These are phyloP conservation scores for Acanthamoeba triangularis DNA, from an alignment of 208 protist species.

Conservation along the genomic window DNA sequence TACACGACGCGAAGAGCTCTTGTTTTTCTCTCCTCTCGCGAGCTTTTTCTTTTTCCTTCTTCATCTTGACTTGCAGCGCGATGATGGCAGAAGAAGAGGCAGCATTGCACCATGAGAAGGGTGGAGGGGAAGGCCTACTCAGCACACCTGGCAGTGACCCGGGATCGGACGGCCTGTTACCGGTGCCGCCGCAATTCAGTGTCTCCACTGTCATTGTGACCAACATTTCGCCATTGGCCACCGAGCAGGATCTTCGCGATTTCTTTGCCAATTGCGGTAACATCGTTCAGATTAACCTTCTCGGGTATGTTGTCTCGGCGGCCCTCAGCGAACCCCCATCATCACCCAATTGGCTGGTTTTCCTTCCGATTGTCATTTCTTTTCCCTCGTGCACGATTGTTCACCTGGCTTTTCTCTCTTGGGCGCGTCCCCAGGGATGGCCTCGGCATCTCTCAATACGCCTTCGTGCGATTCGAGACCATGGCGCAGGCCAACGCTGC, in stretches of 20 bases:
- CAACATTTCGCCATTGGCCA: conserved; percentile 45
- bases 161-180: neutral
- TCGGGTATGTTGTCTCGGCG: too few species aligned
- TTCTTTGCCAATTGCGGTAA: conserved; percentile 31
- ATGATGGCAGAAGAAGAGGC: neutral
- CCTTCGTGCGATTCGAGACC: conserved; percentile 29
- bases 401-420: too few species aligned
- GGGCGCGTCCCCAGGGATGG: neutral
- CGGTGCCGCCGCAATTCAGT: conserved; percentile 24
- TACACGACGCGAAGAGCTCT: too few species aligned
- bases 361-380: neutral
- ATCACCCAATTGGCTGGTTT: too few species aligned
- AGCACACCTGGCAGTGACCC: neutral
- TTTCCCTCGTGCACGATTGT: neutral
- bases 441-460: conserved; percentile 14
- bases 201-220: conserved; percentile 25
- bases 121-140: neutral
- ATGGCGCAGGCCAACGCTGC: conserved; percentile 43
- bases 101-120: neutral
- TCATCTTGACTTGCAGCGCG: neutral
- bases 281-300: conserved; percentile 6
- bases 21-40: too few species aligned
- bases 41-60: too few species aligned
- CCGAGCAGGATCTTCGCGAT: neutral
- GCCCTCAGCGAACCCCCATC: too few species aligned